These are phyloP conservation scores for Tarenaya hassleriana DNA, from an alignment of 345 rosid genomes.

Conservation along the genomic window DNA sequence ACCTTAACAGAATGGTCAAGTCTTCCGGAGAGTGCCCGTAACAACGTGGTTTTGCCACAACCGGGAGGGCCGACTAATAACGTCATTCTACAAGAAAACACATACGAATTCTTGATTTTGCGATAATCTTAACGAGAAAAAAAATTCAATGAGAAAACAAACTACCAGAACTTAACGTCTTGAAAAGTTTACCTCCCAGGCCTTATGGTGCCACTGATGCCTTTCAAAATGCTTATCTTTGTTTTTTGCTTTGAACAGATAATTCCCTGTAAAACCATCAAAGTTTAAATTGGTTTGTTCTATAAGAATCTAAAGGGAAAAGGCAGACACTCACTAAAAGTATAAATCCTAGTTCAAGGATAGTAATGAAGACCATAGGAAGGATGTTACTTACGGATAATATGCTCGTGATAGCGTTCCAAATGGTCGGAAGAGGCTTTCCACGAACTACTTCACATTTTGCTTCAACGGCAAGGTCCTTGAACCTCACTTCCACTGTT, in stretches of 20 bases:
- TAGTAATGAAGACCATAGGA: not conserved
- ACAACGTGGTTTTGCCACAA: slow-evolving; percentile 55
- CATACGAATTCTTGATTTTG: not conserved
- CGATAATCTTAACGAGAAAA: not conserved
- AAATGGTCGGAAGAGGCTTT: slow-evolving; percentile 44
- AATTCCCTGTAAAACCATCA: slow-evolving; percentile 19
- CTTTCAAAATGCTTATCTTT: slow-evolving; percentile 45
- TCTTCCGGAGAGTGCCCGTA: slow-evolving; percentile 52
- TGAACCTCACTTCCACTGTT: slow-evolving; percentile 38
- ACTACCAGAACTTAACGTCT: not conserved
- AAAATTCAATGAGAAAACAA: not conserved
- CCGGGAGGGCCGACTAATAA: slow-evolving; percentile 65
- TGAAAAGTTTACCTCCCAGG: slow-evolving; percentile 27
- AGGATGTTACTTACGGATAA: slow-evolving; percentile 21
- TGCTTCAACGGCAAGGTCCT: slow-evolving; percentile 34
- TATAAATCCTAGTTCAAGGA: not conserved
- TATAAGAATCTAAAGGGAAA: slow-evolving; percentile 10
- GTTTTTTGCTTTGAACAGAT: slow-evolving; percentile 27
- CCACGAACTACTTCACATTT: slow-evolving; percentile 34
- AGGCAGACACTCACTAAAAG: not conserved
- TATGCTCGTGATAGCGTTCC: slow-evolving; percentile 30
- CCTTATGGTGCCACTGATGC: slow-evolving; percentile 53
- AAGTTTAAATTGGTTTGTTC: not conserved
- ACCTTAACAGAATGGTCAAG: slow-evolving; percentile 48
- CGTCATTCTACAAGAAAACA: slow-evolving; percentile 34